Evolutionary conservation across 768 basidiomycete species (phyloP).

Genomic region (Lactarius pseudohatsudake): DNA sequence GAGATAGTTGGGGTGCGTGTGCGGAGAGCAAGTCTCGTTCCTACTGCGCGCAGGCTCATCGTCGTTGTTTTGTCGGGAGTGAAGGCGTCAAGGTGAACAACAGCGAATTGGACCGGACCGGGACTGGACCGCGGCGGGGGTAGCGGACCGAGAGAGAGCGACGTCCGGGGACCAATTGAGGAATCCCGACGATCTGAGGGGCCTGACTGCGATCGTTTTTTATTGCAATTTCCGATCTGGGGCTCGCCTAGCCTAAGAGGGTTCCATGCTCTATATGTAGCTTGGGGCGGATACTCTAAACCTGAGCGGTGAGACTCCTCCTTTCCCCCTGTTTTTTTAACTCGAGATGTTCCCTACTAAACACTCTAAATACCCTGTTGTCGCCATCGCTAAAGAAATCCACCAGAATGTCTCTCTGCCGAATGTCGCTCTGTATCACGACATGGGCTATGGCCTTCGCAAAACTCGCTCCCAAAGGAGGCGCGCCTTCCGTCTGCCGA

Average conservation of each 20-base stretch:
- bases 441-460: slow-evolving; percentile 12
- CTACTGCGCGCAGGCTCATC: slow-evolving; percentile 18
- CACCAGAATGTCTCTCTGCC: not conserved
- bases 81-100: not conserved
- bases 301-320: not conserved
- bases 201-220: slow-evolving; percentile 11
- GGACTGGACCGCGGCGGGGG: not conserved
- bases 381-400: not conserved
- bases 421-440: not conserved
- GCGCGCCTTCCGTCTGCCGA: slow-evolving; percentile 16
- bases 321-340: not conserved
- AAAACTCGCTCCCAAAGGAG: slow-evolving; percentile 1
- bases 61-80: not conserved
- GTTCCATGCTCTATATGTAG: no score
- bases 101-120: not conserved
- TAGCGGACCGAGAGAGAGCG: not conserved
- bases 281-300: no score
- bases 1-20: slow-evolving; percentile 23
- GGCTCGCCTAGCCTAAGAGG: no score
- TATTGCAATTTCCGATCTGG: slow-evolving; percentile 12
- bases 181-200: not conserved
- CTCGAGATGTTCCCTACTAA: slow-evolving; percentile 1
- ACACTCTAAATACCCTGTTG: not conserved
- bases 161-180: not conserved
- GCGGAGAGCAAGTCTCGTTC: slow-evolving; percentile 20